Percentiles rank a stretch among this genome's conserved stretches.
Evolutionary conservation across 441 rosid genomes (phyloP).

Genomic region (Gossypium schwendimanii): DNA sequence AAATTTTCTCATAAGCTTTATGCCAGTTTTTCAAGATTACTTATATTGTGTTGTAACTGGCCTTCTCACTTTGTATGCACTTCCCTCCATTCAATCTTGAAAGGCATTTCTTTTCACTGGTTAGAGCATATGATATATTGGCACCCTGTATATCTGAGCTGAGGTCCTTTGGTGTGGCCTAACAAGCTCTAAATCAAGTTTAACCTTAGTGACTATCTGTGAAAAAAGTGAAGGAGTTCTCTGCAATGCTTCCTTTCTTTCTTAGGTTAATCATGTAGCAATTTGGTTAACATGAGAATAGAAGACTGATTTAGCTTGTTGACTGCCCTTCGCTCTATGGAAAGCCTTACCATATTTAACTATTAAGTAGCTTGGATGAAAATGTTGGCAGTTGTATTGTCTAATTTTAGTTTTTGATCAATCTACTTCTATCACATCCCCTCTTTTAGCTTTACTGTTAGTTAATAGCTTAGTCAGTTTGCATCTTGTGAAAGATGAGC

Average conservation of each 20-base stretch:
- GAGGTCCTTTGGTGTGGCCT: neutral
- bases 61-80: neutral
- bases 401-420: neutral
- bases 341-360: neutral
- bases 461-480: neutral
- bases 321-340: neutral
- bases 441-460: neutral
- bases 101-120: neutral
- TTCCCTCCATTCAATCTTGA: neutral
- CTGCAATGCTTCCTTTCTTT: conserved; percentile 1
- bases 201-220: neutral
- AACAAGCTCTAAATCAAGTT: neutral
- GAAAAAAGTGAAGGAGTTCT: neutral
- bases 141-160: neutral
- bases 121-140: neutral
- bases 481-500: neutral
- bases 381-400: neutral
- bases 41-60: neutral
- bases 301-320: neutral
- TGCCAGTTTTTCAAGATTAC: neutral
- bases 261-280: neutral
- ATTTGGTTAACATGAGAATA: neutral
- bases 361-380: neutral
- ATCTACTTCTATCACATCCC: neutral
- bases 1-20: neutral